phyloP scores from a whole-genome alignment of 2,329 filamentous ascomycete genomes.

The Nemania sp. region DNA sequence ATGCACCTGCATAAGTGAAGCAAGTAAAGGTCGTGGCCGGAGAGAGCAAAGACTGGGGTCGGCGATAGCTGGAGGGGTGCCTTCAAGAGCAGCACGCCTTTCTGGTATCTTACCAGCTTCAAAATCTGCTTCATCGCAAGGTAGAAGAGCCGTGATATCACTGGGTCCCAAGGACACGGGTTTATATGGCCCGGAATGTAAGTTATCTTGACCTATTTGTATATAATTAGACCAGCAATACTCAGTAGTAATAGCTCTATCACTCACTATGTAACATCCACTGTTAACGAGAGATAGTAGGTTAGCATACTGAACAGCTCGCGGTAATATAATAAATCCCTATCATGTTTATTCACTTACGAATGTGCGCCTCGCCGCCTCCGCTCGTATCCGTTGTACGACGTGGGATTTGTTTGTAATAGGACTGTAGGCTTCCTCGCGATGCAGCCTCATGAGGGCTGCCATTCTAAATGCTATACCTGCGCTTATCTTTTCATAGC shows the following conservation, averaged over 20 bases:
- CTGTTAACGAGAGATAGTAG: slow-evolving; percentile 47
- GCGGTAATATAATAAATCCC: neutral
- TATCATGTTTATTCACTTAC: slow-evolving; percentile 53
- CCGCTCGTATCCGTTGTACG: slow-evolving; percentile 61
- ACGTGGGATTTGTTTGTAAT: slow-evolving; percentile 55
- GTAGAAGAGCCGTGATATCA: slow-evolving; percentile 67
- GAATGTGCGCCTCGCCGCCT: slow-evolving; percentile 68
- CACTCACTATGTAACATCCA: slow-evolving; percentile 68
- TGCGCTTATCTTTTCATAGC: slow-evolving; percentile 62
- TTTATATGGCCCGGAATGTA: slow-evolving; percentile 65
- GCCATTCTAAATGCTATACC: slow-evolving; percentile 69
- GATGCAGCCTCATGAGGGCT: slow-evolving; percentile 65
- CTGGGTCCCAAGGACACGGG: slow-evolving; percentile 63
- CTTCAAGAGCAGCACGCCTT: slow-evolving; percentile 65
- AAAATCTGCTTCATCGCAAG: slow-evolving; percentile 66
- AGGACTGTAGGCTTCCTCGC: slow-evolving; percentile 65
- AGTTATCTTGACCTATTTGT: slow-evolving; percentile 62
- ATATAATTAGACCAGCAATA: slow-evolving; percentile 23
- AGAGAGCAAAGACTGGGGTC: slow-evolving; percentile 59
- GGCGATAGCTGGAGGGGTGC: slow-evolving; percentile 62
- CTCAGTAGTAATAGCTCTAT: neutral
- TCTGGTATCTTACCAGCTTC: slow-evolving; percentile 60
- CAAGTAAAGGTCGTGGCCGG: slow-evolving; percentile 64
- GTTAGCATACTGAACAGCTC: slow-evolving; percentile 14
- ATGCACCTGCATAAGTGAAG: slow-evolving; percentile 66